Evolutionary conservation across 169 alveolate genomes (phyloP), one percentile per base, ranked within the genome.

Genomic region (Plasmodium coatneyi): DNA sequence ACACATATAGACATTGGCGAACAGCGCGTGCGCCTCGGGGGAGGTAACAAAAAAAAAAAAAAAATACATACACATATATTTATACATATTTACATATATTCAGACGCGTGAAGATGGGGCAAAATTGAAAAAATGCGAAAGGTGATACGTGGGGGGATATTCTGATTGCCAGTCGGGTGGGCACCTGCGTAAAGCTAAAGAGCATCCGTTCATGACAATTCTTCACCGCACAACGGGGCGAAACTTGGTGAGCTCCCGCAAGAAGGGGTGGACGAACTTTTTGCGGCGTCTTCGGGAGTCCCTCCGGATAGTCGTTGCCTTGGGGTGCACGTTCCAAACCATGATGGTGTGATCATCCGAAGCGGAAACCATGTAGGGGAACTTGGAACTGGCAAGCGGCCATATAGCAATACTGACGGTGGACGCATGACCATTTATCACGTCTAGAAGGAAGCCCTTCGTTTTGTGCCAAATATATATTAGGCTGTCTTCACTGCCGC

Each of bases 401-500:
- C 98, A 97, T 74, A 97, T 97, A 5, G 97, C 97, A 9, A 96
- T 96, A 94, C 96, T 97, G 32, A 97, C 98, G 14, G 98, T 95
- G 19, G 98, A 92, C 3, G 98, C 96, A 84, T 97, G 98, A 14
- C 97, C 98, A 66, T 86, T 80, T 39, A 97, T 90, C 9, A 95
- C 97, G 71, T 94, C 93, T 43, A 96, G 92, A 66, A 96, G 96
- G 52, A 96, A 92, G 19, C 98, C 98, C 92, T 96, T 96, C 0
- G 96, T 80, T 86, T 95, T 95, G 80, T 95, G 96, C 98, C 98
- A 97, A 43, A 97, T 96, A 92, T 96, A 96, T n/a, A 97, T 95
- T 92, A 96, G 96, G n/a, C 97, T 94, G 78, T 97, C 98, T 83
- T 97, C 98, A 52, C 98, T 96, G 34, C 98, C 98, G 79, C 97